Evolutionary conservation across 2,329 filamentous ascomycete genomes (phyloP).

Genomic region (Aaosphaeria arxii): DNA sequence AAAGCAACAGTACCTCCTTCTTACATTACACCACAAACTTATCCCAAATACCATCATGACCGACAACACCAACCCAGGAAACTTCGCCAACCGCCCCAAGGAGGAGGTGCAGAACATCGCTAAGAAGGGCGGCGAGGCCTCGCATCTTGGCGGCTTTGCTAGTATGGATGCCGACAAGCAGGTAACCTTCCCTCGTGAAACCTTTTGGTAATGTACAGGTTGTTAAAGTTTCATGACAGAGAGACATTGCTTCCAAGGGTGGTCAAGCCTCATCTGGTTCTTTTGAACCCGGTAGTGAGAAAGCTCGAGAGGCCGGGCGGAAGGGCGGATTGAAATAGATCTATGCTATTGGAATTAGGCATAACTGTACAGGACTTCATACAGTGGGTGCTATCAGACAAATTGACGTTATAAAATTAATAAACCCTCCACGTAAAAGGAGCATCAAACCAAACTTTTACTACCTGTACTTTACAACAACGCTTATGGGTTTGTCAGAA

Average conservation of each 20-base stretch:
- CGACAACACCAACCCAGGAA: conserved; percentile 47
- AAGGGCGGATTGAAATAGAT: conserved; percentile 46
- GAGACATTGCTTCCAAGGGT: conserved; percentile 55
- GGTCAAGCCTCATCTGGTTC: conserved; percentile 53
- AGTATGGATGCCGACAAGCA: conserved; percentile 34
- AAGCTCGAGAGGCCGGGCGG: conserved; percentile 52
- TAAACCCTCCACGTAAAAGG: no score
- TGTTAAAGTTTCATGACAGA: conserved; percentile 29
- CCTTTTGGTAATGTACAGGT: not conserved
- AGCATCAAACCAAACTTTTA: no score
- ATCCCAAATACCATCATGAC: conserved; percentile 10
- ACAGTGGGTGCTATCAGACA: no score
- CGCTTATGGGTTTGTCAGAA: no score
- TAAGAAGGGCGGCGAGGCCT: conserved; percentile 42
- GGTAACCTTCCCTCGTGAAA: conserved; percentile 6
- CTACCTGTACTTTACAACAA: no score
- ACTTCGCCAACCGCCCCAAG: conserved; percentile 50
- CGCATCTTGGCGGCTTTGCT: conserved; percentile 36
- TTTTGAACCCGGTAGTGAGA: conserved; percentile 54
- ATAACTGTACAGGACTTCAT: no score
- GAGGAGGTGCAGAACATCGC: conserved; percentile 47
- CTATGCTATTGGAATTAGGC: not conserved
- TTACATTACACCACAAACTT: no score
- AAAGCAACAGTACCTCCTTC: no score
- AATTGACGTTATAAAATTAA: no score